Evolutionary conservation across 495 filamentous ascomycete genomes (phyloP), one percentile per base, ranked within the genome.

Genomic region (Penicillium chermesinum): DNA sequence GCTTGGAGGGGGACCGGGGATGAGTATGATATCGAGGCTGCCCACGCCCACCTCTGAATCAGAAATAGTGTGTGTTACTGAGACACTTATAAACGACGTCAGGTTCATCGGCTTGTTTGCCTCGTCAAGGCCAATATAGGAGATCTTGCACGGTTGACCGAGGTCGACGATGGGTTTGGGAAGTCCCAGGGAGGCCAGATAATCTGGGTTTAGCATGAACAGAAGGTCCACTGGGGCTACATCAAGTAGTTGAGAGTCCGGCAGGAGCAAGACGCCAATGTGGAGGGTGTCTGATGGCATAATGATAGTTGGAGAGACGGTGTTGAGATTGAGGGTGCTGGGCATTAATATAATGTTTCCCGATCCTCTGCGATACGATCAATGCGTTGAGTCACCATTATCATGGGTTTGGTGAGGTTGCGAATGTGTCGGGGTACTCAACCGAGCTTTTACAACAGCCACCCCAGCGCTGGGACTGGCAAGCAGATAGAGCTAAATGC

Each of bases 1-100:
- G 15, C 50, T 50, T 0, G 77, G 76, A 41, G 80, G 67, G 7
- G 75, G 74, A 0, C 80, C 80, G 0, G 79, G 80, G 2, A 83
- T 50, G 0, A 75, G 44, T 16, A 82, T 51, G 44, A 81, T 58
- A 54, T 82, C 76, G 1, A 82, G 66, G 27, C 68, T 69, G 3
- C 80, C 78, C 0, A 58, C 58, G 1, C 50, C 61, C 5, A 81
- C 76, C 6, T 66, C 69, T 1, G 59, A 25, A 58, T 75, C 66
- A 10, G 52, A 51, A 19, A 68, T 54, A 45, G 72, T 65, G 47
- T 76, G 57, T 0, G 73, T 77, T 21, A 72, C 54, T 1, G 51
- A 27, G 13, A 78, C 38, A 7, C 47, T 37, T 22, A 66, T 42
- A 21, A 62, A 48, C 0, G 71, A 49, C 8, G 74, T 78, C 12